Conservation (phyloP, 2,329 filamentous ascomycete species). For the Calonectria pauciramosa region DNA sequence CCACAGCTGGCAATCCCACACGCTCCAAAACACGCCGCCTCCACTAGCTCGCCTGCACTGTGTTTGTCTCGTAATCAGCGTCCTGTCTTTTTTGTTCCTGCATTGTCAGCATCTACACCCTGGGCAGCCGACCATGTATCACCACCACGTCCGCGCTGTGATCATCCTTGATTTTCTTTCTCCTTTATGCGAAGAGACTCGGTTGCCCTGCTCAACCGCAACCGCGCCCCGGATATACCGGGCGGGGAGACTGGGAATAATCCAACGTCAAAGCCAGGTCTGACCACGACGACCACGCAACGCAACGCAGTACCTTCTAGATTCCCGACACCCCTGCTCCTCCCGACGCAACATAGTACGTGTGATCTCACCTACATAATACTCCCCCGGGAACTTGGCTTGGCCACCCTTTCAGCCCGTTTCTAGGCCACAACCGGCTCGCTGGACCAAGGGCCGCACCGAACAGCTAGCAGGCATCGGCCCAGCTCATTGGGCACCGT, state of each 20-base stretch:
- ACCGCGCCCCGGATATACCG: not conserved
- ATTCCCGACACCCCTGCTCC: slow-evolving; percentile 7
- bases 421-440: not conserved
- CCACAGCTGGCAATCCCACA: slow-evolving; percentile 10
- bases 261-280: not conserved
- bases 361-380: not conserved
- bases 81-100: not conserved
- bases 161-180: not conserved
- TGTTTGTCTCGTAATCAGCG: not conserved
- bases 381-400: not conserved
- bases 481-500: slow-evolving; percentile 38
- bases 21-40: slow-evolving; percentile 11
- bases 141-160: not conserved
- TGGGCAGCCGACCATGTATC: not conserved
- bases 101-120: slow-evolving; percentile 1
- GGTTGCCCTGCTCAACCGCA: not conserved
- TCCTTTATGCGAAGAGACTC: not conserved
- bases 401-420: not conserved
- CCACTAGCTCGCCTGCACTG: slow-evolving; percentile 9
- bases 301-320: not conserved
- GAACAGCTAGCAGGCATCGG: slow-evolving; percentile 22
- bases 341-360: not conserved
- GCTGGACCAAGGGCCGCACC: not conserved
- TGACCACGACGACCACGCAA: not conserved
- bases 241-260: not conserved